Evolutionary conservation across 176 grass and related monocot genomes (phyloP).

Genomic region (Elaeis guineensis): DNA sequence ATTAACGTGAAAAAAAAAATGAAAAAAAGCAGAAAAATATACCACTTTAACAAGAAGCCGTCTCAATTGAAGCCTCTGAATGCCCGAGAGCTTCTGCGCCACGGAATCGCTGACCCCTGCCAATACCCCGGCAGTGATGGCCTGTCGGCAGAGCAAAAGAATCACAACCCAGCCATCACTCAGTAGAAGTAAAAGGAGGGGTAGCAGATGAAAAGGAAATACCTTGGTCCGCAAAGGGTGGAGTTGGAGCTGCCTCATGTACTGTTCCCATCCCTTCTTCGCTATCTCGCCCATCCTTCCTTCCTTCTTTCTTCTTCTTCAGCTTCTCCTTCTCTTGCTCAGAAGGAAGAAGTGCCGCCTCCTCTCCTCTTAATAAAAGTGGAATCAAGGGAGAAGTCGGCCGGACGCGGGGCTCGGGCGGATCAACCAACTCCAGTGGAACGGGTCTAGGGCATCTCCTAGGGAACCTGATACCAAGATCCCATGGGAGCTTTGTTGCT

Average conservation of each 20-base stretch:
- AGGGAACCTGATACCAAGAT: no score
- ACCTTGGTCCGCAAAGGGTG: slow-evolving; percentile 91
- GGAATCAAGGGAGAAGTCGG: no score
- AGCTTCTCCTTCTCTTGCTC: neutral
- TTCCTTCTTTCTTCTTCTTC: neutral
- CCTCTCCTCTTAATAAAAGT: no score
- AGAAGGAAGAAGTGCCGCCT: no score
- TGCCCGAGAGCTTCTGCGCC: slow-evolving; percentile 88
- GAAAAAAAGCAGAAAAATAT: neutral
- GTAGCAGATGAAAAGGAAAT: neutral
- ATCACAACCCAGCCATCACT: neutral
- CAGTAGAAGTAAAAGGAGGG: neutral
- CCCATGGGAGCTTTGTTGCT: no score
- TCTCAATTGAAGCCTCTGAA: slow-evolving; percentile 58
- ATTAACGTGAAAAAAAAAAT: neutral
- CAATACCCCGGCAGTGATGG: slow-evolving; percentile 76
- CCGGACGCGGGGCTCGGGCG: no score
- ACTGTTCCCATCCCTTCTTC: slow-evolving; percentile 57
- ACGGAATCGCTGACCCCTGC: slow-evolving; percentile 85
- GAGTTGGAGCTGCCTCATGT: slow-evolving; percentile 79
- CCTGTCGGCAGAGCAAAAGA: slow-evolving; percentile 24
- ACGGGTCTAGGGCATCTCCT: no score
- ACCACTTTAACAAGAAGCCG: slow-evolving; percentile 90
- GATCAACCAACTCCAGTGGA: no score
- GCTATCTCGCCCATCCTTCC: slow-evolving; percentile 23